Base-by-base conservation (phyloP, 2,329 filamentous ascomycete genomes). In the Pseudogymnoascus sp. region DNA sequence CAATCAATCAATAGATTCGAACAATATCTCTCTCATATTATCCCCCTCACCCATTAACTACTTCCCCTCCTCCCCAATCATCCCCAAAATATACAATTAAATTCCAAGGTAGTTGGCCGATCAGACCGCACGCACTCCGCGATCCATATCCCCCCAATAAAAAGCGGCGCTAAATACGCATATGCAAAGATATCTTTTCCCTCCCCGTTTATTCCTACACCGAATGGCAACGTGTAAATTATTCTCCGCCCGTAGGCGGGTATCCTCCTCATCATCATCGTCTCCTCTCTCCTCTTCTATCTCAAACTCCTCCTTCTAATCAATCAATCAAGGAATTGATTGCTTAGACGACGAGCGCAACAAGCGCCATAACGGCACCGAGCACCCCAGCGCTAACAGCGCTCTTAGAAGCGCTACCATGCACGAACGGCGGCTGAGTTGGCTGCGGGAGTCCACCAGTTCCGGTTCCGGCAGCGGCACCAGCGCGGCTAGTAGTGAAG, bases 201-300 rank as follows among this genome's bases (percentile, higher is more conserved):
- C n/a, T 31, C 25, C 25, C 25, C 28, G 25, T 25, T 25, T 16
- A 21, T 12, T 56, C 47, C 47, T 56, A 56, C 47, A 56, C 47
- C 47, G 47, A 56, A 56, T 56, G 47, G 47, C 47, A 56, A 56
- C 47, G 47, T 56, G 47, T 56, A 56, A 56, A 56, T 56, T 56
- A 56, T 16, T 56, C 47, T 56, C 47, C 47, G 8, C 47, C 47
- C 25, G 2, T 33, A 10, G 47, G 25, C 8, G 47, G 47, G 47
- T 56, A 56, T 56, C 33, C 12, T 8, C 16, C 23, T 53, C 23
- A 25, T 18, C 23, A 6, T 31, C 25, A 11, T 50, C 14, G 18
- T 56, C 28, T 21, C 21, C 21, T 21, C 14, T 56, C 47, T 25
- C n/a, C 47, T 31, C 21, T 28, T n/a, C 6, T 47, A 21, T 5